A percentile compares a stretch with the other conserved stretches of the same genome.
Evolutionary conservation across 768 basidiomycete species (phyloP).

Genomic region (Rubroboletus satanas): DNA sequence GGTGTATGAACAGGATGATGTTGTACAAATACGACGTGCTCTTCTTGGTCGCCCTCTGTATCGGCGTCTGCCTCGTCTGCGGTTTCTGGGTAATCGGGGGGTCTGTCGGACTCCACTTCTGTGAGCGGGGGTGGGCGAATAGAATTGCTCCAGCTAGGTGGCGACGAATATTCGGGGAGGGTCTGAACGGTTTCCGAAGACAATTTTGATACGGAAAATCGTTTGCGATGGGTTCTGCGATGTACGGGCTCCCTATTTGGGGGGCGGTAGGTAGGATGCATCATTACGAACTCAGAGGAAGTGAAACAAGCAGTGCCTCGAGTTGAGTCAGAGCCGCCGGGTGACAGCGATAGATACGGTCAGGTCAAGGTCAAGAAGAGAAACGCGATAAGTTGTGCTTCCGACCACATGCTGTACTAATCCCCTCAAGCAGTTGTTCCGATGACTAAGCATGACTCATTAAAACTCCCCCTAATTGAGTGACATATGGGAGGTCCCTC

Average conservation of each 20-base stretch:
- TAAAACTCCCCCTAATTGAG: no score
- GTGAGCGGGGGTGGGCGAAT: constrained; percentile 19
- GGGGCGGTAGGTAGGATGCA: constrained; percentile 17
- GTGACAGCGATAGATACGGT: constrained; percentile 1
- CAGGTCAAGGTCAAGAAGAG: constrained; percentile 9
- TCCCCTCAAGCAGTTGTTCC: background rate
- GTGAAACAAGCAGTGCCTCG: background rate
- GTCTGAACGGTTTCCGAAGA: constrained; percentile 66
- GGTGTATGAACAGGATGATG: constrained; percentile 31
- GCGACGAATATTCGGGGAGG: constrained; percentile 60
- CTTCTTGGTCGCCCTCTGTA: constrained; percentile 40
- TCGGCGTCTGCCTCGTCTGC: constrained; percentile 76
- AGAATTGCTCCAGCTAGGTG: constrained; percentile 23
- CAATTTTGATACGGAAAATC: constrained; percentile 50
- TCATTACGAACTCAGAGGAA: constrained; percentile 1
- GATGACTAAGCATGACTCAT: constrained; percentile 26
- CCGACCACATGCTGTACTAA: constrained; percentile 1
- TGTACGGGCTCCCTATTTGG: constrained; percentile 13
- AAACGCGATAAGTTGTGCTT: background rate
- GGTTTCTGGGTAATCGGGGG: constrained; percentile 75
- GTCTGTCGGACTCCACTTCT: constrained; percentile 48
- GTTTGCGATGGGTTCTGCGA: constrained; percentile 50
- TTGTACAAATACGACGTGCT: constrained; percentile 19
- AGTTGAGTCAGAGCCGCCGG: constrained; percentile 10
- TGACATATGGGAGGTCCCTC: no score